A percentile compares a stretch with the other conserved stretches of the same genome.
phyloP scores from a whole-genome alignment of 305 asterid species.

The Euphrasia arctica region DNA sequence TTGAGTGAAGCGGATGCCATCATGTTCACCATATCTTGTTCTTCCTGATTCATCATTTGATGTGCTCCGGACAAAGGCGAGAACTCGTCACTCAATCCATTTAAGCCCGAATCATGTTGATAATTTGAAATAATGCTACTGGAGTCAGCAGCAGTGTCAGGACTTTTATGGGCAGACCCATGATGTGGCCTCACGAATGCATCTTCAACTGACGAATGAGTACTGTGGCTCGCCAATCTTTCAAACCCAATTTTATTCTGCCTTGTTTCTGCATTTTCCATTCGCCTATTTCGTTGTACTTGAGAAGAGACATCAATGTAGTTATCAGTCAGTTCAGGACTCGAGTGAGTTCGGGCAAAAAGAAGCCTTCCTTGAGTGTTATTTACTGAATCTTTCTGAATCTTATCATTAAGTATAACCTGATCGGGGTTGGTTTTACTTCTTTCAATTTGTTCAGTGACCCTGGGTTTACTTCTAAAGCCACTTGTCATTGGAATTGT shows the following conservation, averaged over 20 bases:
- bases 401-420: too few relatives aligned
- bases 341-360: conserved; percentile 81
- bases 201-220: too few relatives aligned
- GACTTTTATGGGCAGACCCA: conserved; percentile 40
- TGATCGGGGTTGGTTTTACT: too few relatives aligned
- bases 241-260: too few relatives aligned
- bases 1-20: conserved; percentile 70
- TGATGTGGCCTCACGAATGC: too few relatives aligned
- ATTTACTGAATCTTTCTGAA: conserved; percentile 26
- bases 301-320: conserved; percentile 27
- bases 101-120: conserved; percentile 37
- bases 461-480: conserved; percentile 41
- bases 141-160: conserved; percentile 27
- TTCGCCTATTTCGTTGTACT: too few relatives aligned
- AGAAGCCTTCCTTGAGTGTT: conserved; percentile 56
- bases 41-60: conserved; percentile 64
- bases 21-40: conserved; percentile 84
- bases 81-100: conserved; percentile 51
- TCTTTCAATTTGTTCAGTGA: conserved; percentile 34
- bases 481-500: background rate
- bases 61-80: conserved; percentile 39
- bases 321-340: conserved; percentile 84
- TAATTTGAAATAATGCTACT: too few relatives aligned
- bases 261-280: too few relatives aligned
- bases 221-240: too few relatives aligned